Evolutionary conservation across 1,139 yeast genomes (phyloP).

Genomic region (Diutina pseudorugosa): DNA sequence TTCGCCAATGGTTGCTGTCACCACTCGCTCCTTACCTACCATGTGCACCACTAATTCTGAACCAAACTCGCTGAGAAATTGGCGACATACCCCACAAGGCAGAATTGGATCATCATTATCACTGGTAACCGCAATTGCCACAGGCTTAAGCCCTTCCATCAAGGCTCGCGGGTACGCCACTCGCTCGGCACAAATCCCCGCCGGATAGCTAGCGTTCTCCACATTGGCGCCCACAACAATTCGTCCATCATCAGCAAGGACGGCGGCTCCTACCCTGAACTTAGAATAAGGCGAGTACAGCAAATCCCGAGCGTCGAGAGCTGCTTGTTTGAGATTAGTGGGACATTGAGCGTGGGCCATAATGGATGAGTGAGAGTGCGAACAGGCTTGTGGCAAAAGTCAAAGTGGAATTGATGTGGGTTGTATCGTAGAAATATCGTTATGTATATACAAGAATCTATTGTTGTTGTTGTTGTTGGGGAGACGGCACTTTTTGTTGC

Average conservation of each 20-base stretch:
- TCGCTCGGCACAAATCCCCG: slow-evolving; percentile 84
- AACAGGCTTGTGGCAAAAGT: background rate
- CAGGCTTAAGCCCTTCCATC: slow-evolving; percentile 32
- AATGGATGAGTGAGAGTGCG: background rate
- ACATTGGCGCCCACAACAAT: slow-evolving; percentile 69
- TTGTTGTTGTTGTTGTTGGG: background rate
- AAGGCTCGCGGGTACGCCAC: slow-evolving; percentile 59
- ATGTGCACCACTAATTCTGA: slow-evolving; percentile 42
- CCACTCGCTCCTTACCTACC: slow-evolving; percentile 36
- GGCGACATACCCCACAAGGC: slow-evolving; percentile 95
- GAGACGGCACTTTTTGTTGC: background rate
- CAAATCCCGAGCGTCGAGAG: background rate
- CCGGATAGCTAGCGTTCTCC: slow-evolving; percentile 89
- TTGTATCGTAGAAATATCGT: background rate
- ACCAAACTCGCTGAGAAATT: slow-evolving; percentile 69
- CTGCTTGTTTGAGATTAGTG: background rate
- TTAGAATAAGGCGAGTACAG: slow-evolving; percentile 2
- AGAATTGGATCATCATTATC: slow-evolving; percentile 50
- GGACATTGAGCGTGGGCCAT: background rate
- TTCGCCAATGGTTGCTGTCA: slow-evolving; percentile 41
- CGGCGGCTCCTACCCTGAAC: slow-evolving; percentile 63
- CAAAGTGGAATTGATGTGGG: background rate
- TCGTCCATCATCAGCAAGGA: slow-evolving; percentile 40
- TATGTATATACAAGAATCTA: background rate
- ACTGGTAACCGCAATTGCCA: slow-evolving; percentile 60